Percentiles rank a stretch among this genome's conserved stretches.
Evolutionary conservation across 2,329 filamentous ascomycete genomes (phyloP).

Genomic region (Cytospora piceae): DNA sequence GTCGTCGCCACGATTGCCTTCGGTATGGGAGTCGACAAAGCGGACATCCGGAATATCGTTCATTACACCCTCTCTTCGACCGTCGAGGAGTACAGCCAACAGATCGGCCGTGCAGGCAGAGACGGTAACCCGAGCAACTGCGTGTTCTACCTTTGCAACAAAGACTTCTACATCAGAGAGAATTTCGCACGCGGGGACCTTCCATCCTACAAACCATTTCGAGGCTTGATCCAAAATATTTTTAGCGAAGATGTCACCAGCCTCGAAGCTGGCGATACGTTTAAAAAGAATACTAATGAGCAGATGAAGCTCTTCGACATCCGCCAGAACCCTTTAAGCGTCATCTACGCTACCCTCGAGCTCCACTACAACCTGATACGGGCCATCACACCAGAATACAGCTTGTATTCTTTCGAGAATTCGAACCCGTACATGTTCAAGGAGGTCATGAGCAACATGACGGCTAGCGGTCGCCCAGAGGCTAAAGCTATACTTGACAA

Average conservation of each 20-base stretch:
- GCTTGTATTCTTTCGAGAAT: conserved; percentile 55
- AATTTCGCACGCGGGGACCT: conserved; percentile 64
- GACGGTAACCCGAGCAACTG: conserved; percentile 59
- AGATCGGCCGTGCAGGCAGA: conserved; percentile 59
- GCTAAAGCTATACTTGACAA: conserved; percentile 48
- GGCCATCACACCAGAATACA: conserved; percentile 61
- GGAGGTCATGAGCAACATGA: conserved; percentile 34
- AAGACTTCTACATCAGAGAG: conserved; percentile 62
- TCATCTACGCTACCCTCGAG: conserved; percentile 64
- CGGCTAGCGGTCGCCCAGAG: conserved; percentile 44
- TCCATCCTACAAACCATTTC: conserved; percentile 55
- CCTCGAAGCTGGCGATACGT: conserved; percentile 45
- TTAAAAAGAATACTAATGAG: conserved; percentile 50
- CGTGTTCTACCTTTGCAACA: conserved; percentile 59
- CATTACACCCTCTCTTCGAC: conserved; percentile 57
- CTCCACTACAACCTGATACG: conserved; percentile 60
- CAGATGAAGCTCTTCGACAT: conserved; percentile 59
- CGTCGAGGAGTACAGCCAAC: conserved; percentile 61
- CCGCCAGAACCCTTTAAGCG: conserved; percentile 50
- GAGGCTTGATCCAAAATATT: conserved; percentile 53
- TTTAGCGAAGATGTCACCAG: conserved; percentile 45
- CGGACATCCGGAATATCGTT: conserved; percentile 57
- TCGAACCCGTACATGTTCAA: conserved; percentile 32
- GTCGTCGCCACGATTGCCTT: conserved; percentile 62
- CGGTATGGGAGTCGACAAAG: conserved; percentile 64